These are phyloP conservation scores for Gastroboletus turbinatus DNA, from an alignment of 1,284 basidiomycete genomes.

Conservation along the genomic window DNA sequence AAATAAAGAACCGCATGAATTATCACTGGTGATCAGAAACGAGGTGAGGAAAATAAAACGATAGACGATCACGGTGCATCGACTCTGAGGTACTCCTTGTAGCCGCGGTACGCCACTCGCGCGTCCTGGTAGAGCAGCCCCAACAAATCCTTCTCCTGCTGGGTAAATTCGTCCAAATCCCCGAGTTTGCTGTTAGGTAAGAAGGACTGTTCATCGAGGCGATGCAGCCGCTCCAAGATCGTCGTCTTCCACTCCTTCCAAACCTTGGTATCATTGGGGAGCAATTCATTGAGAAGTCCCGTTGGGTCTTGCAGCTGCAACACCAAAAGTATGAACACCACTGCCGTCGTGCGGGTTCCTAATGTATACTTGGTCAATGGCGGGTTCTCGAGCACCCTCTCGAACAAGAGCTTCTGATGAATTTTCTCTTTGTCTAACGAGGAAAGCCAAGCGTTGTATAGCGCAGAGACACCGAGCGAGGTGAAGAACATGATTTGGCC, in stretches of 20 bases:
- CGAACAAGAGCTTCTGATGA: constrained; percentile 19
- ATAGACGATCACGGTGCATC: not conserved
- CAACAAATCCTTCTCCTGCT: constrained; percentile 17
- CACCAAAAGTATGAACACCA: constrained; percentile 27
- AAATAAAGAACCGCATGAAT: no score
- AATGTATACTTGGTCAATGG: constrained; percentile 22
- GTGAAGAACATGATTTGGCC: constrained; percentile 31
- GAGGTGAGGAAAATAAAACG: not conserved
- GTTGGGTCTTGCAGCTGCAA: constrained; percentile 17
- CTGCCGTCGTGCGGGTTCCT: constrained; percentile 27
- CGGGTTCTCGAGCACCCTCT: constrained; percentile 17
- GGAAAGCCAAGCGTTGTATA: constrained; percentile 23
- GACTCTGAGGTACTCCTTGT: constrained; percentile 4
- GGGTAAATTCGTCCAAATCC: constrained; percentile 1
- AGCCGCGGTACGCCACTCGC: constrained; percentile 16
- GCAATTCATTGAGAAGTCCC: constrained; percentile 20
- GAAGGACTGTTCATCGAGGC: not conserved
- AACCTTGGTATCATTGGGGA: constrained; percentile 29
- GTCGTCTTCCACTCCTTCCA: constrained; percentile 26
- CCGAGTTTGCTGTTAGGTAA: not conserved
- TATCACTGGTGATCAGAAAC: no score
- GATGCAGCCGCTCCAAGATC: constrained; percentile 9
- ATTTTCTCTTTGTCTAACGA: constrained; percentile 24
- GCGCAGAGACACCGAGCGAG: constrained; percentile 28
- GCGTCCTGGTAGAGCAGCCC: constrained; percentile 22